These are phyloP conservation scores for Trametes hirsuta DNA, from an alignment of 1,284 basidiomycete species.

Conservation along the genomic window DNA sequence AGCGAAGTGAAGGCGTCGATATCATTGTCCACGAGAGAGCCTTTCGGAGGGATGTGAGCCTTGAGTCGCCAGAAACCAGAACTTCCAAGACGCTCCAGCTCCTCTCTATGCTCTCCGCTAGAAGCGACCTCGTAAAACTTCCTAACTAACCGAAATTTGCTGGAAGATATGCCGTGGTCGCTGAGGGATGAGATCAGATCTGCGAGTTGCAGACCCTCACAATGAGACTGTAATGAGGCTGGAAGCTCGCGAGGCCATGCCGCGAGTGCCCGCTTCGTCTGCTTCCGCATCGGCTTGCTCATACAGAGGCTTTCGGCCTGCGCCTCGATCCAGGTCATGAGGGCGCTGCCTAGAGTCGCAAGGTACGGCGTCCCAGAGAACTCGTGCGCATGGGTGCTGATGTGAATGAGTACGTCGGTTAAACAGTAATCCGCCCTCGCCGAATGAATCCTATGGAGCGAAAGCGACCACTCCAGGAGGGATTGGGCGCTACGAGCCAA, in stretches of 20 bases:
- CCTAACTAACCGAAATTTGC: conserved; percentile 77
- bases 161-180: conserved; percentile 59
- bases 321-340: conserved; percentile 67
- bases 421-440: conserved; percentile 51
- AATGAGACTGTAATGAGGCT: conserved; percentile 45
- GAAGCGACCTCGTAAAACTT: conserved; percentile 53
- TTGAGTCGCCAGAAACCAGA: conserved; percentile 85
- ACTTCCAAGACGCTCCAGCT: conserved; percentile 46
- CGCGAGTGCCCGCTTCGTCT: conserved; percentile 60
- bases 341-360: conserved; percentile 44
- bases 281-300: conserved; percentile 41
- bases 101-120: conserved; percentile 8
- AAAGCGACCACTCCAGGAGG: conserved; percentile 79
- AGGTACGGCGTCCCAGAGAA: conserved; percentile 43
- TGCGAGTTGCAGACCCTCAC: conserved; percentile 46
- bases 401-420: conserved; percentile 68
- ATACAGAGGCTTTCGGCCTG: conserved; percentile 49
- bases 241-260: conserved; percentile 73
- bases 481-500: conserved; percentile 72
- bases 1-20: conserved; percentile 77
- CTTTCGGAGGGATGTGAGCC: conserved; percentile 61
- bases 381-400: conserved; percentile 60
- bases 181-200: conserved; percentile 57
- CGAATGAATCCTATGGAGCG: conserved; percentile 41
- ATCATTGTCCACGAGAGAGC: conserved; percentile 63